Base-by-base conservation (phyloP, 2,329 filamentous ascomycete species). In the Trichoderma sp. region DNA sequence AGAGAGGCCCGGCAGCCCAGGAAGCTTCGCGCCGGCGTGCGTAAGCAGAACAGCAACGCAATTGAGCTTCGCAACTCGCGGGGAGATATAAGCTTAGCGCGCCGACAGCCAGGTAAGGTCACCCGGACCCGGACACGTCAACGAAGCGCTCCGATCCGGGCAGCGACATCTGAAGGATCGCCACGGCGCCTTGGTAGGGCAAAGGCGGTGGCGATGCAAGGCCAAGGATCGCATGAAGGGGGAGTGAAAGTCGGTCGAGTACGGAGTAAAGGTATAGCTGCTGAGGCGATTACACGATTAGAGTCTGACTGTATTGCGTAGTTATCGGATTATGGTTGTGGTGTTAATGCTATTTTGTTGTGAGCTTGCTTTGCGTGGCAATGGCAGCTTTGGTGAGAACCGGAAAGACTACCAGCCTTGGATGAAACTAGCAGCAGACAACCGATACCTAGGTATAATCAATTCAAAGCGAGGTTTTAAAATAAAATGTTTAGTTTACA, bases 111-210 rank as follows among this genome's bases (percentile, higher is more conserved):
- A 93, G 86, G 80, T 3, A 92, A 93, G 3, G 92, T 93, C 38
- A 92, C 41, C 41, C 80, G 16, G 91, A 91, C 65, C 92, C 92
- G 2, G 90, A 92, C 65, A 92, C 82, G 81, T 94, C 92, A 81
- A 92, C 81, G 92, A 92, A 93, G 50, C 89, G 88, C 80, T 94
- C 92, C 7, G 89, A 89, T 79, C 91, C 87, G 38, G 86, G 84
- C 31, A 87, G 77, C 76, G 41, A 45, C 31, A 35, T 93, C 90
- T 6, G 91, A 8, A 92, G 6, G 2, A 92, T 81, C 5, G 90
- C 92, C 7, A 90, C 89, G 56, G 87, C 89, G 88, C 63, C 86
- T 84, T 93, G 92, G 64, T 93, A 85, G 1, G 2, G 89, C 89
- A 78, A 91, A 91, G 2, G 91, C 91, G 11, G 92, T 88, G 6